Conservation (phyloP, 192 early-diverging fungal genomes). For the Entomortierella parvispora region DNA sequence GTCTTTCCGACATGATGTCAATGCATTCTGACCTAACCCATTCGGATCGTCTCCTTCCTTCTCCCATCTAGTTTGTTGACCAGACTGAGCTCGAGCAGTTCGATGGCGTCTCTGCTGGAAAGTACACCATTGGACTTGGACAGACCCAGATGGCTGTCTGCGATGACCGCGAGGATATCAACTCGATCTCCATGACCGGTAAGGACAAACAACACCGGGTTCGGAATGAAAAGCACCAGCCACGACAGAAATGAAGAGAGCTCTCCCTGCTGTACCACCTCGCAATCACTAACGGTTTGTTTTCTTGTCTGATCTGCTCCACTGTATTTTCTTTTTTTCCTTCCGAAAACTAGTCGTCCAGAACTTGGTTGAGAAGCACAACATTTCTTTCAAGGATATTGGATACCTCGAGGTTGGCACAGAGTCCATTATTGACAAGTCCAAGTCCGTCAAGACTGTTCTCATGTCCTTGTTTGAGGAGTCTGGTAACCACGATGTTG, state of each 20-base stretch:
- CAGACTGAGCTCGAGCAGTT: constrained; percentile 80
- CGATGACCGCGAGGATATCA: constrained; percentile 96
- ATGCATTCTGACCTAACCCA: no score
- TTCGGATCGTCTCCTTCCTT: neutral
- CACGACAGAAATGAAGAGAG: neutral
- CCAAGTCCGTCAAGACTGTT: constrained; percentile 96
- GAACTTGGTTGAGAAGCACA: constrained; percentile 93
- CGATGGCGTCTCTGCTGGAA: constrained; percentile 94
- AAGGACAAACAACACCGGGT: constrained; percentile 11
- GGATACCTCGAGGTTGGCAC: constrained; percentile 98
- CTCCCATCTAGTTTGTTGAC: constrained; percentile 60
- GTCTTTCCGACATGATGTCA: neutral
- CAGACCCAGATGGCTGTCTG: constrained; percentile 94
- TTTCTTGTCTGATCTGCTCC: neutral
- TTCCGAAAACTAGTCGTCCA: constrained; percentile 77
- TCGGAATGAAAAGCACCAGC: neutral
- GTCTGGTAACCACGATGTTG: constrained; percentile 92
- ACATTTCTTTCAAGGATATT: constrained; percentile 84
- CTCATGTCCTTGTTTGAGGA: constrained; percentile 96
- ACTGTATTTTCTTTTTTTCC: constrained; percentile 8
- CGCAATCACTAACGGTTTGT: neutral
- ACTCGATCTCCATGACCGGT: constrained; percentile 90
- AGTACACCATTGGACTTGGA: constrained; percentile 98
- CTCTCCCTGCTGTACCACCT: neutral
- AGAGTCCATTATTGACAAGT: constrained; percentile 99